A percentile compares a stretch with the other conserved stretches of the same genome.
Conservation (phyloP, 2,329 filamentous ascomycete species). For the Pochonia chlamydosporia region DNA sequence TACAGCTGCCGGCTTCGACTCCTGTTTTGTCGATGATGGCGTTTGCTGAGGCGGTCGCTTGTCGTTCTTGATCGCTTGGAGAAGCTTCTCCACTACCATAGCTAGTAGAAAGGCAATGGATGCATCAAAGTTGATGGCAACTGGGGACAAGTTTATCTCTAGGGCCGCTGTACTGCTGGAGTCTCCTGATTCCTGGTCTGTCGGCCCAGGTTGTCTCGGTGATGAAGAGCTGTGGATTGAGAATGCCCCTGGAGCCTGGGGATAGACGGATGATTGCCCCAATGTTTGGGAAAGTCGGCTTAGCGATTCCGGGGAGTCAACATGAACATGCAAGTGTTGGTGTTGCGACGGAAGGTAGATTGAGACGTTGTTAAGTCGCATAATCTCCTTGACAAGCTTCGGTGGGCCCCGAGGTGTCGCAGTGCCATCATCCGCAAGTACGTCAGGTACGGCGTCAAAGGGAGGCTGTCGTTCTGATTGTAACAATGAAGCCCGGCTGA, state of each 20-base stretch:
- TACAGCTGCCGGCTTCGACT: slow-evolving; percentile 9
- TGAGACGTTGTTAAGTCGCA: slow-evolving; percentile 44
- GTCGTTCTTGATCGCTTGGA: slow-evolving; percentile 36
- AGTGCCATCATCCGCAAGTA: slow-evolving; percentile 14
- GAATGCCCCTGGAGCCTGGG: slow-evolving; percentile 56
- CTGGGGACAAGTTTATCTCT: slow-evolving; percentile 46
- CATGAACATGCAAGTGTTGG: slow-evolving; percentile 33
- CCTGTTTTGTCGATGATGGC: slow-evolving; percentile 10
- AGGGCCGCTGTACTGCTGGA: slow-evolving; percentile 17
- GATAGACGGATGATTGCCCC: slow-evolving; percentile 32
- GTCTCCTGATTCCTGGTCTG: background rate
- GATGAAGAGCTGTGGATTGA: slow-evolving; percentile 31
- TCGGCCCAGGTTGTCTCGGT: background rate
- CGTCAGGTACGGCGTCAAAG: background rate
- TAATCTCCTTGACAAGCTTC: slow-evolving; percentile 49
- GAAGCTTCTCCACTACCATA: slow-evolving; percentile 43
- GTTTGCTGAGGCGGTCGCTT: slow-evolving; percentile 10
- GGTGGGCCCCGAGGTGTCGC: slow-evolving; percentile 48
- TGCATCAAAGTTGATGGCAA: slow-evolving; percentile 49
- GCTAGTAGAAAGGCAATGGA: slow-evolving; percentile 50
- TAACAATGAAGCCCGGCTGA: slow-evolving; percentile 17
- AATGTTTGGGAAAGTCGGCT: slow-evolving; percentile 25
- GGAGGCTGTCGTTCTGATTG: background rate
- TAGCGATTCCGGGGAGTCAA: slow-evolving; percentile 20
- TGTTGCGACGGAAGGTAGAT: slow-evolving; percentile 49